These are phyloP conservation scores for Senna siamea DNA, from an alignment of 306 rosid genomes.

Conservation along the genomic window DNA sequence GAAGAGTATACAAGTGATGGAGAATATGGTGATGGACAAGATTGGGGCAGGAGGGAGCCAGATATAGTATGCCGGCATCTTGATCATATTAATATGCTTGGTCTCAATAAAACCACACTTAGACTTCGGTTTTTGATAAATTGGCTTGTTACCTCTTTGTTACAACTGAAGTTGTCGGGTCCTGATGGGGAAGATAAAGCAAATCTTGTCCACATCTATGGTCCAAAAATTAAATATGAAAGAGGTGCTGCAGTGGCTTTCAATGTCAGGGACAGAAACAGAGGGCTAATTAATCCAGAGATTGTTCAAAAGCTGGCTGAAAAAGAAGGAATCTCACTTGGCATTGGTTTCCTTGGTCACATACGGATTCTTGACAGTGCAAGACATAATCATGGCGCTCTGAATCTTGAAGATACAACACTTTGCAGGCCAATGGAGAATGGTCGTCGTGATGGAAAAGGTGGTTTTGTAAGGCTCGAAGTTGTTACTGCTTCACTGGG, in stretches of 20 bases:
- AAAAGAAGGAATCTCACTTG: slow-evolving; percentile 85
- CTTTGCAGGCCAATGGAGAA: slow-evolving; percentile 85
- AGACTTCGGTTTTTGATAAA: slow-evolving; percentile 87
- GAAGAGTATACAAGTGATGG: slow-evolving; percentile 79
- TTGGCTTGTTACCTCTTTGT: slow-evolving; percentile 90
- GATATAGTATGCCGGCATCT: slow-evolving; percentile 76
- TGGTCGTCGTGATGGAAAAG: slow-evolving; percentile 62
- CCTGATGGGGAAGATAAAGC: slow-evolving; percentile 53
- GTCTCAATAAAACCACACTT: slow-evolving; percentile 87
- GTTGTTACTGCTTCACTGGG: slow-evolving; percentile 92
- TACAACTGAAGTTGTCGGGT: slow-evolving; percentile 71
- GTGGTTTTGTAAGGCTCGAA: slow-evolving; percentile 71
- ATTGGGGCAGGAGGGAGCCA: slow-evolving; percentile 67
- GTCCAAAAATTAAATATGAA: slow-evolving; percentile 94
- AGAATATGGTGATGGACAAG: slow-evolving; percentile 70
- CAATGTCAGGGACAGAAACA: slow-evolving; percentile 72
- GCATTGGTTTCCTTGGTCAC: slow-evolving; percentile 86
- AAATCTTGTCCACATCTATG: slow-evolving; percentile 80
- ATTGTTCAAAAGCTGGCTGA: slow-evolving; percentile 93
- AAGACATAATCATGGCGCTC: slow-evolving; percentile 55
- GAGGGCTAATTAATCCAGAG: slow-evolving; percentile 81
- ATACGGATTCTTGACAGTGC: slow-evolving; percentile 66
- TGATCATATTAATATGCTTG: slow-evolving; percentile 82
- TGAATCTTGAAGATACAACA: slow-evolving; percentile 64
- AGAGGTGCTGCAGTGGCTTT: slow-evolving; percentile 97